Percentiles rank a stretch among this genome's conserved stretches.
Conservation (phyloP, 2,329 filamentous ascomycete genomes). For the Teratosphaeria destructans region DNA sequence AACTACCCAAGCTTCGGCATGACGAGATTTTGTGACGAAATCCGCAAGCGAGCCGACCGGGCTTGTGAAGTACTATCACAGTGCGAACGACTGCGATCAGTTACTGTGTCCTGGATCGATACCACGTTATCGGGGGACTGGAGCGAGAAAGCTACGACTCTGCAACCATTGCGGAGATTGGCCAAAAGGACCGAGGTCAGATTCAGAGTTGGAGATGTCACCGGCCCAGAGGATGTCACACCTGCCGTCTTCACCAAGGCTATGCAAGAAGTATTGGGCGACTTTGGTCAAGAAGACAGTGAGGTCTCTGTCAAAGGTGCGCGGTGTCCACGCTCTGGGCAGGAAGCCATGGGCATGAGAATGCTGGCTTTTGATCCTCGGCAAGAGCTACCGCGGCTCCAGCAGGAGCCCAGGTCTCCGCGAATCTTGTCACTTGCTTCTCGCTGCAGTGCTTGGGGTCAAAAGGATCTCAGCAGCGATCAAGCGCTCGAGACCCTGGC, state of each 20-base stretch:
- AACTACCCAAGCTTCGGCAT: constrained; percentile 23
- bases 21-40: constrained; percentile 21
- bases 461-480: not conserved
- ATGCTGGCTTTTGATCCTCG: constrained; percentile 20
- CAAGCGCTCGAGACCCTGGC: not conserved
- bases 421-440: not conserved
- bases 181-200: constrained; percentile 6
- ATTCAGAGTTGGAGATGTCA: constrained; percentile 19
- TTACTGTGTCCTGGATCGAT: constrained; percentile 25
- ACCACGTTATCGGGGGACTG: constrained; percentile 17
- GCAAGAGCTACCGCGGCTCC: constrained; percentile 7
- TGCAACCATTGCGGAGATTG: constrained; percentile 14
- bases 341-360: constrained; percentile 5
- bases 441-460: not conserved
- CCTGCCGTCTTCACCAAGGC: constrained; percentile 12
- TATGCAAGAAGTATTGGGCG: constrained; percentile 13
- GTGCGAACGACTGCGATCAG: constrained; percentile 12
- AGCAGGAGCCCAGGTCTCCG: not conserved
- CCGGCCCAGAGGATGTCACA: constrained; percentile 14
- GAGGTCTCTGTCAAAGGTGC: constrained; percentile 2
- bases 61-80: constrained; percentile 20
- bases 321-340: not conserved
- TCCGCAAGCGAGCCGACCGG: constrained; percentile 16
- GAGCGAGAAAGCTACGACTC: constrained; percentile 19
- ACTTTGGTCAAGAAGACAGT: constrained; percentile 4